Base-by-base conservation (phyloP, 2,329 filamentous ascomycete species). In the Chaetomium olivaceum region DNA sequence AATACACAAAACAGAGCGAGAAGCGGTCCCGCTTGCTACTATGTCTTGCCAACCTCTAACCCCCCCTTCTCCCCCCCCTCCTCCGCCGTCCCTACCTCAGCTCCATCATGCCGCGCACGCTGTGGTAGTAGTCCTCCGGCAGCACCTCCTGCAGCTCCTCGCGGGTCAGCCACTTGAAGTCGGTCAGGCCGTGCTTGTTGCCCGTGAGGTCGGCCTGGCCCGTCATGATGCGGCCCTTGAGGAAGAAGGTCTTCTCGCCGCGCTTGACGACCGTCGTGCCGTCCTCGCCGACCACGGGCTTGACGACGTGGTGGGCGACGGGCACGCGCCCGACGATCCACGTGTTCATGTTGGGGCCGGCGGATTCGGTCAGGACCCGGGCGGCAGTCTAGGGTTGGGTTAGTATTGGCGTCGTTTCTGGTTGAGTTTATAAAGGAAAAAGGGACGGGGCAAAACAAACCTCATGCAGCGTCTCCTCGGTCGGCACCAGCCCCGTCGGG, bases 321-420 rank as follows among this genome's bases (percentile, higher is more conserved):
- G 95, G 95, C 65, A 91, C 90, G 73, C 93, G 93, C 67, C 93
- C 94, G 60, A 99, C 91, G 72, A 98, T 87, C 93, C 95, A 99
- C 63, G 93, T 97, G 82, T 98, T 98, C 93, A 99, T 98, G 83
- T 99, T 96, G 67, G 91, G 80, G 65, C 95, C 95, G 11, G 90
- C 93, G 3, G 92, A 83, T 73, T 91, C 84, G 61, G 89, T 83
- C 27, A 98, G 83, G 62, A 93, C 88, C 67, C 93, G 87, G 75
- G 92, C 87, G 46, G 94, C 93, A 54, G 91, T 89, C 95, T 99
- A 72, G 68, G 33, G n/a, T 48, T 11, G 33, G 9, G 46, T 48
- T 23, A 48, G 46, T 23, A 23, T n/a, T n/a, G 39, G 36, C 5
- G 16, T 6, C 16, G 16, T 43, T 5, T 43, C 2, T 7, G 33